phyloP scores from a whole-genome alignment of 192 early-diverging fungal genomes.

The Linderina pennispora region DNA sequence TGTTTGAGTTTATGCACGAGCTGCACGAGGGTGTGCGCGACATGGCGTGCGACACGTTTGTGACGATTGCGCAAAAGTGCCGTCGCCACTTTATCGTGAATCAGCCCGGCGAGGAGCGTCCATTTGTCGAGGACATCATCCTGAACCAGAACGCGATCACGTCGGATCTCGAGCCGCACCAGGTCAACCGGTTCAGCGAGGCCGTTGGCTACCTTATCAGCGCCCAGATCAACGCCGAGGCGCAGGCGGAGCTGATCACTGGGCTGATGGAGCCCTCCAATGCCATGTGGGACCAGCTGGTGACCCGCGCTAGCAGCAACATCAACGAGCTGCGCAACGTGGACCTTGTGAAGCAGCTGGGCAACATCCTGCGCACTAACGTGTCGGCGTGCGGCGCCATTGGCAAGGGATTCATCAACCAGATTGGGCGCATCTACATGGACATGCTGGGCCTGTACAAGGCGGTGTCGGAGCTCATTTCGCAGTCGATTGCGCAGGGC shows the following conservation, averaged over 20 bases:
- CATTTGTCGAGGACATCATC: conserved; percentile 98
- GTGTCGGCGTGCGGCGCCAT: conserved; percentile 85
- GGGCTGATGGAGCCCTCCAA: conserved; percentile 90
- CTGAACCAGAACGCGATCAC: conserved; percentile 75
- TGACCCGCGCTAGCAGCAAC: conserved; percentile 71
- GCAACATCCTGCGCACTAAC: conserved; percentile 94
- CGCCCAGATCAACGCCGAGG: conserved; percentile 73
- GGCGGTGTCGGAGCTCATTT: conserved; percentile 80
- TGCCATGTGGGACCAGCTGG: conserved; percentile 77
- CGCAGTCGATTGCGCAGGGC: conserved; percentile 63
- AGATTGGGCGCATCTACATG: conserved; percentile 84
- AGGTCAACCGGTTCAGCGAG: conserved; percentile 98
- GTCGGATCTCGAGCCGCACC: conserved; percentile 81
- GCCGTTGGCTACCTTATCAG: conserved; percentile 98
- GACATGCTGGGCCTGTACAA: conserved; percentile 91
- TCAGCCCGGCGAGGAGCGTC: conserved; percentile 80
- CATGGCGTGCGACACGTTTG: conserved; percentile 99
- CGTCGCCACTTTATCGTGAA: conserved; percentile 91
- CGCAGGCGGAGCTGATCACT: conserved; percentile 79
- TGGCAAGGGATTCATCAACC: conserved; percentile 81
- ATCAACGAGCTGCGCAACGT: conserved; percentile 68
- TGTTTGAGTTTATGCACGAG: conserved; percentile 99
- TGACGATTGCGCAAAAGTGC: conserved; percentile 98
- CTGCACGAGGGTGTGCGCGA: conserved; percentile 99
- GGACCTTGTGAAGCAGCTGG: conserved; percentile 79